Evolutionary conservation across 2,329 filamentous ascomycete species (phyloP).

Genomic region (Colletotrichum filicis): DNA sequence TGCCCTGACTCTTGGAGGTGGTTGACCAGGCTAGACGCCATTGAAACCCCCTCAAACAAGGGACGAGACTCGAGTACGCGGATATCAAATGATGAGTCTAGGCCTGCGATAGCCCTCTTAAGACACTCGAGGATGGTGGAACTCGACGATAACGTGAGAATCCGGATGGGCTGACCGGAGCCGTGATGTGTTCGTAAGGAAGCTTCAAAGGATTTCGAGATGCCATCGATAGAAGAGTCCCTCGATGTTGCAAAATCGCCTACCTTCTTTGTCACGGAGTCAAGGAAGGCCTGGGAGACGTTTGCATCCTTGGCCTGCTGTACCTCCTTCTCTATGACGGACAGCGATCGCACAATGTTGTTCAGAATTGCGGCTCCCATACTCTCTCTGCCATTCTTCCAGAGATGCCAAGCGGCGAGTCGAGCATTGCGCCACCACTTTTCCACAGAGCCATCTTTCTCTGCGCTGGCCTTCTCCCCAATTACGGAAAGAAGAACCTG

Average conservation of each 20-base stretch:
- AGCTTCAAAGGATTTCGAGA: conserved; percentile 48
- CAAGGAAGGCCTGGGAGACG: conserved; percentile 30
- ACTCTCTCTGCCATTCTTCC: conserved; percentile 73
- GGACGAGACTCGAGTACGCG: conserved; percentile 75
- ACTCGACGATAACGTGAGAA: conserved; percentile 72
- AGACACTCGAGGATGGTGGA: conserved; percentile 68
- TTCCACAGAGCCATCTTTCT: conserved; percentile 38
- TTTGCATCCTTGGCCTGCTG: conserved; percentile 38
- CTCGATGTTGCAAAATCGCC: conserved; percentile 36
- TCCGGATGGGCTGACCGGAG: conserved; percentile 48
- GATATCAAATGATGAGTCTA: conserved; percentile 59
- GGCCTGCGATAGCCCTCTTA: conserved; percentile 48
- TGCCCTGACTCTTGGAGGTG: conserved; percentile 38
- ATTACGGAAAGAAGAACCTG: conserved; percentile 59
- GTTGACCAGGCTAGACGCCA: conserved; percentile 57
- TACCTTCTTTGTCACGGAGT: conserved; percentile 30
- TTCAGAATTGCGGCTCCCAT: conserved; percentile 71
- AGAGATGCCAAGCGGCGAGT: conserved; percentile 70
- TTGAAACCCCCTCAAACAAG: conserved; percentile 70
- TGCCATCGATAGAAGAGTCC: conserved; percentile 41
- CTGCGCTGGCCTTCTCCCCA: conserved; percentile 42
- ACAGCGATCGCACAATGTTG: conserved; percentile 58
- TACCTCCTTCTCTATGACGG: conserved; percentile 48
- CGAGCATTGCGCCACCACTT: conserved; percentile 67
- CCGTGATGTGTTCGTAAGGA: conserved; percentile 43